phyloP scores from a whole-genome alignment of 768 basidiomycete species.

The Infundibulicybe gibba region DNA sequence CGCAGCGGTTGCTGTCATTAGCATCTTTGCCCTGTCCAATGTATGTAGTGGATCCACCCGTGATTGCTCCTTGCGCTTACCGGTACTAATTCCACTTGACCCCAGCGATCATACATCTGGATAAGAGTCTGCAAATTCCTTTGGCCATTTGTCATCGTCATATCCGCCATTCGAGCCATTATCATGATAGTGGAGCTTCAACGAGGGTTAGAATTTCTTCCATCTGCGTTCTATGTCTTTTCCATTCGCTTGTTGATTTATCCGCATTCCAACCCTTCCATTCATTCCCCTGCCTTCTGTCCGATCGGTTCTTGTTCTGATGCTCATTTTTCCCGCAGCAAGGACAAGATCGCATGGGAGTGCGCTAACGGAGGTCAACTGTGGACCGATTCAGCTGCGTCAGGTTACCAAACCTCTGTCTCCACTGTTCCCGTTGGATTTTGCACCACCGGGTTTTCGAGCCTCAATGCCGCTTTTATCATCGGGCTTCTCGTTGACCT shows the following conservation, averaged over 20 bases:
- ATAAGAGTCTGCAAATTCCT: constrained; percentile 58
- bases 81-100: constrained; percentile 12
- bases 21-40: constrained; percentile 58
- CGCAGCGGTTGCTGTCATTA: constrained; percentile 46
- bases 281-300: constrained; percentile 10
- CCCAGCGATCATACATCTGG: constrained; percentile 69
- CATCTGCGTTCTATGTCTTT: constrained; percentile 7
- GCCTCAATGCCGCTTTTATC: constrained; percentile 64
- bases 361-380: constrained; percentile 68
- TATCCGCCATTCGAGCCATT: constrained; percentile 59
- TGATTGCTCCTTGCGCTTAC: constrained; percentile 9
- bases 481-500: constrained; percentile 59
- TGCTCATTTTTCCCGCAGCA: constrained; percentile 31
- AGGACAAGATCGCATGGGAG: constrained; percentile 70
- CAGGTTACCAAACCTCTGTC: constrained; percentile 35
- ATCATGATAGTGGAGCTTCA: constrained; percentile 73
- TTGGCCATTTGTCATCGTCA: constrained; percentile 71
- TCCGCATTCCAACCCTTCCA: background rate
- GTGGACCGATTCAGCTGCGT: constrained; percentile 43
- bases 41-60: constrained; percentile 32
- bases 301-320: constrained; percentile 1
- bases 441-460: constrained; percentile 57
- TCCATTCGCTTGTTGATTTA: constrained; percentile 1
- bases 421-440: constrained; percentile 47
- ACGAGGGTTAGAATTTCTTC: constrained; percentile 49